These are phyloP conservation scores for Aspergillus niger DNA, from an alignment of 2,329 filamentous ascomycete genomes.

Conservation along the genomic window DNA sequence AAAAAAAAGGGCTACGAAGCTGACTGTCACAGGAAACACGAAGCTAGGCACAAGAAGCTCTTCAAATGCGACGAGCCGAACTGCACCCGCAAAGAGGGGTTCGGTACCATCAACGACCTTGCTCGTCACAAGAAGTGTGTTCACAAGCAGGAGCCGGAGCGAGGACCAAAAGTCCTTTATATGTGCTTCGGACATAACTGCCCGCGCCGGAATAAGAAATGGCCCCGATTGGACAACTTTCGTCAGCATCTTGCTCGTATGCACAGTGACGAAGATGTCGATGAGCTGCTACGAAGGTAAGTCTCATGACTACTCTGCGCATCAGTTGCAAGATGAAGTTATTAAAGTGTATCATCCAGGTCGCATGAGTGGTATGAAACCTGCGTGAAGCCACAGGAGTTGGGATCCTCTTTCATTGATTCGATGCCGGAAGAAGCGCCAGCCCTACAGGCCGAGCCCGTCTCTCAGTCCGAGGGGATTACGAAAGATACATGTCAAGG, in stretches of 20 bases:
- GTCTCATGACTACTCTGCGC: slow-evolving; percentile 14
- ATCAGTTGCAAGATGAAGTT: neutral
- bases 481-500: slow-evolving; percentile 6
- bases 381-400: slow-evolving; percentile 24
- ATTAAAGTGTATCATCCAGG: slow-evolving; percentile 19
- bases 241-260: slow-evolving; percentile 72
- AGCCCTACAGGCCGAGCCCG: slow-evolving; percentile 16
- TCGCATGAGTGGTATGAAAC: slow-evolving; percentile 41
- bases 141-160: slow-evolving; percentile 56
- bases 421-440: slow-evolving; percentile 19
- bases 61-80: slow-evolving; percentile 60
- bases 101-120: slow-evolving; percentile 78
- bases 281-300: slow-evolving; percentile 53
- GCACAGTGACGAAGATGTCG: slow-evolving; percentile 56
- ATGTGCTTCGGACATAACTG: slow-evolving; percentile 63
- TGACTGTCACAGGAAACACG: slow-evolving; percentile 66
- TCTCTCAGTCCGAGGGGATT: slow-evolving; percentile 14
- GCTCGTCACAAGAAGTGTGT: slow-evolving; percentile 75
- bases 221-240: slow-evolving; percentile 86
- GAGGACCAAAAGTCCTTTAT: slow-evolving; percentile 56
- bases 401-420: slow-evolving; percentile 19
- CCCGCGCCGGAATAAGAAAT: slow-evolving; percentile 65
- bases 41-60: slow-evolving; percentile 68
- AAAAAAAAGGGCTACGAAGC: neutral
- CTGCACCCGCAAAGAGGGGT: slow-evolving; percentile 66